Conservation (phyloP, 2,329 filamentous ascomycete genomes). For the Lizonia empirigonia region DNA sequence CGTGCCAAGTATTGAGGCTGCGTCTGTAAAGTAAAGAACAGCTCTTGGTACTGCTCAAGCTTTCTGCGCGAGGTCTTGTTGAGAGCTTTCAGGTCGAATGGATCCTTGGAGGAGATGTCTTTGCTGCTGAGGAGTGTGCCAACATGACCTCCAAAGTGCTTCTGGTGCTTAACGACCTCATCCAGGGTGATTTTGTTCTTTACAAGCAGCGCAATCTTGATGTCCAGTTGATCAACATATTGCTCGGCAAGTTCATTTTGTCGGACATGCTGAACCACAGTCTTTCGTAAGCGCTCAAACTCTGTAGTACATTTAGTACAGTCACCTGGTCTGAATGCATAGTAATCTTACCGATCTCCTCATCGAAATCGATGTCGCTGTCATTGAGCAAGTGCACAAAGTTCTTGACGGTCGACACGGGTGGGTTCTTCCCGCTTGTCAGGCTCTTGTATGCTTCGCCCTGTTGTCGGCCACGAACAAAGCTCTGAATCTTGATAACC, state of each 20-base stretch:
- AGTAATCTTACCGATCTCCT: constrained; percentile 69
- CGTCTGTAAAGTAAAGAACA: constrained; percentile 97
- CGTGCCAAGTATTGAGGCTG: constrained; percentile 93
- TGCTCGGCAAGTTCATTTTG: constrained; percentile 97
- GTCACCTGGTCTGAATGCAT: no score
- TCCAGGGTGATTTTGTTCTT: constrained; percentile 99
- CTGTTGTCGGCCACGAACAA: constrained; percentile 91
- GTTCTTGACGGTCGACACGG: constrained; percentile 94
- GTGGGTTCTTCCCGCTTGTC: constrained; percentile 94
- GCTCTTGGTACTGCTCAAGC: constrained; percentile 93
- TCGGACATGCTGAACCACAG: constrained; percentile 93
- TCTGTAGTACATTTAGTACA: constrained; percentile 56
- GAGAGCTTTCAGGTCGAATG: constrained; percentile 93
- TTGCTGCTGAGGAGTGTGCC: constrained; percentile 84
- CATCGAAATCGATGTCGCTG: constrained; percentile 98
- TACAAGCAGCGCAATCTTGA: constrained; percentile 96
- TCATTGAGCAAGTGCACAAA: constrained; percentile 98
- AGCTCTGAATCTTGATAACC: constrained; percentile 98
- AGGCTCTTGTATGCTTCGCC: constrained; percentile 98
- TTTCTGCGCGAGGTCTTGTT: constrained; percentile 97
- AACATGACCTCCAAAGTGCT: constrained; percentile 90
- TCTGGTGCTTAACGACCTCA: constrained; percentile 95
- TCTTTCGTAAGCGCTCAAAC: constrained; percentile 92
- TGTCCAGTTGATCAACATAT: constrained; percentile 97
- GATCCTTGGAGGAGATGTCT: constrained; percentile 86